Conservation (phyloP, 192 early-diverging fungal genomes). For the Geosiphon pyriformis region DNA sequence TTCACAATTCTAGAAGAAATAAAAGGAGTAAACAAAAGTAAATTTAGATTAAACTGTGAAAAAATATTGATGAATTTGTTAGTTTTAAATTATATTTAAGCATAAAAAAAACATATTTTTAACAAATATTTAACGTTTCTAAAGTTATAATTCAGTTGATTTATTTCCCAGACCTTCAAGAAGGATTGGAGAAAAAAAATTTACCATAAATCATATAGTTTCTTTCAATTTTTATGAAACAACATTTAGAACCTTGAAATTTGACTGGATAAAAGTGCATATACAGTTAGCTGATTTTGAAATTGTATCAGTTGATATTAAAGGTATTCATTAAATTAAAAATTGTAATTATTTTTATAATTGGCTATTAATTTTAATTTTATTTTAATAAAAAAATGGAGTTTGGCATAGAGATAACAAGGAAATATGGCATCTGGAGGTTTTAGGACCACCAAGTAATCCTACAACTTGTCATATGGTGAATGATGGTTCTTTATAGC, state of each 20-base stretch:
- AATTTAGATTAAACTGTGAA: conserved; percentile 23
- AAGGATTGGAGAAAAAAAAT: conserved; percentile 21
- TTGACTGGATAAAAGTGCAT: too few species aligned
- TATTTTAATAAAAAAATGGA: neutral
- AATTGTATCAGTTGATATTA: too few species aligned
- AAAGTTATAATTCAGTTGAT: too few species aligned
- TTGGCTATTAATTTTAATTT: conserved; percentile 9
- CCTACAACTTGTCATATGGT: conserved; percentile 24
- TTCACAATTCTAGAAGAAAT: conserved; percentile 18
- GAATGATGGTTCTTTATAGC: too few species aligned
- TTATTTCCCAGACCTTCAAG: neutral
- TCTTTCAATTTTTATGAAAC: conserved; percentile 3
- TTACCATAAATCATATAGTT: conserved; percentile 17
- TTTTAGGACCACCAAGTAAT: conserved; percentile 21
- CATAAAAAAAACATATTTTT: conserved; percentile 1
- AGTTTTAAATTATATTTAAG: too few species aligned
- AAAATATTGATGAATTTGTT: conserved; percentile 24
- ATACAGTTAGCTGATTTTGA: too few species aligned
- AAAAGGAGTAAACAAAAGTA: too few species aligned
- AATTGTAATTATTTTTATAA: neutral
- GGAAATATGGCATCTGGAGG: conserved; percentile 23
- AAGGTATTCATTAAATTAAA: too few species aligned
- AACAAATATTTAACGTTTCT: too few species aligned
- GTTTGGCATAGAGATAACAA: conserved; percentile 1
- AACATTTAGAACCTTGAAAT: too few species aligned